Conservation (phyloP, 495 filamentous ascomycete genomes). For the Bacidia rubella region DNA sequence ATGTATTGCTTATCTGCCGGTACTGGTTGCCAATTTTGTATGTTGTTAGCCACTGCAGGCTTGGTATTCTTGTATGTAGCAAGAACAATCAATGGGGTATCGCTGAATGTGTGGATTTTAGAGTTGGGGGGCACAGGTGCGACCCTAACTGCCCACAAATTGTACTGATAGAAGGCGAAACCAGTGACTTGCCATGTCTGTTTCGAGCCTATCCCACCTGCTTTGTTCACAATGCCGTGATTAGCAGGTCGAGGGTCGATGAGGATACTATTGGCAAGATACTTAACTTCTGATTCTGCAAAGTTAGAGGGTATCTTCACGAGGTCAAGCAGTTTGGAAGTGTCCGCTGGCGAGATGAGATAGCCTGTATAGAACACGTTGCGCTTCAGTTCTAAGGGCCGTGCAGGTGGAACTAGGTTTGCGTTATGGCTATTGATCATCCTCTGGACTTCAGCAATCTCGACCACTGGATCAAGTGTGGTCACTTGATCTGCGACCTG, state of each 20-base stretch:
- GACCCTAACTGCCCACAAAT: conserved; percentile 74
- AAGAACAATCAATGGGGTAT: conserved; percentile 59
- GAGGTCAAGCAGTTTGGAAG: conserved; percentile 53
- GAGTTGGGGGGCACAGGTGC: conserved; percentile 52
- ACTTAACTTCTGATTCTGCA: conserved; percentile 53
- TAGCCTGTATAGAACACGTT: conserved; percentile 93
- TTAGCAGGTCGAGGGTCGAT: conserved; percentile 66
- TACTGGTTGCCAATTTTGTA: conserved; percentile 73
- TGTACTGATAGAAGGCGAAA: conserved; percentile 58
- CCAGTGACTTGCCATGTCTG: conserved; percentile 73
- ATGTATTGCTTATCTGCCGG: conserved; percentile 48
- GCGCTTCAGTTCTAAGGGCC: conserved; percentile 56
- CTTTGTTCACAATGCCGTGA: conserved; percentile 54
- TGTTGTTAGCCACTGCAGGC: conserved; percentile 67
- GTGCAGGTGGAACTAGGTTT: conserved; percentile 26
- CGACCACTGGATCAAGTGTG: conserved; percentile 67
- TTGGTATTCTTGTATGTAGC: conserved; percentile 57
- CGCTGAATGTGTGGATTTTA: conserved; percentile 60
- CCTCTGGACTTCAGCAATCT: conserved; percentile 73
- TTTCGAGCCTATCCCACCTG: conserved; percentile 73
- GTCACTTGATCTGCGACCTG: conserved; percentile 67
- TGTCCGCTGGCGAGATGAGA: conserved; percentile 56
- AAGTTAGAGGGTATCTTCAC: conserved; percentile 45
- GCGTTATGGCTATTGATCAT: conserved; percentile 81
- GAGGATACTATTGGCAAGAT: conserved; percentile 79